Evolutionary conservation across 345 rosid species (phyloP).

Genomic region (Boechera divaricarpa): DNA sequence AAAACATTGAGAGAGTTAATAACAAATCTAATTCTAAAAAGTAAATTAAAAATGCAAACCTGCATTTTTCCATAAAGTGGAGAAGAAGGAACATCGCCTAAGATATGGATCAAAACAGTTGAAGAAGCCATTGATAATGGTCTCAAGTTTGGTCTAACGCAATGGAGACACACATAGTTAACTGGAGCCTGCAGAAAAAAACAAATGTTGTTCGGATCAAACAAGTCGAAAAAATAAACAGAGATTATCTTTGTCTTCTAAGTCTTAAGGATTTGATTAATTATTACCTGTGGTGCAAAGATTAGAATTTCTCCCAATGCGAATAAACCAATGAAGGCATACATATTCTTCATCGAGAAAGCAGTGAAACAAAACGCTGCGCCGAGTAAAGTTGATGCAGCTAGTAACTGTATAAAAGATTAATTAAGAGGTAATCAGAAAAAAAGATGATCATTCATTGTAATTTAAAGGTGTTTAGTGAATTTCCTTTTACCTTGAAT

Average conservation of each 20-base stretch:
- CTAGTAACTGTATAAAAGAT: constrained; percentile 69
- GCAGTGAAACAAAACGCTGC: constrained; percentile 82
- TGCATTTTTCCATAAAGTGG: constrained; percentile 94
- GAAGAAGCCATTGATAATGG: constrained; percentile 95
- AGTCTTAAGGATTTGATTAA: background rate
- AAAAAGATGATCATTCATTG: background rate
- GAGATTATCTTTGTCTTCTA: background rate
- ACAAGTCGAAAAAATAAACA: constrained; percentile 4
- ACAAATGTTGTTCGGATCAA: background rate
- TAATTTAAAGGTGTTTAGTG: background rate
- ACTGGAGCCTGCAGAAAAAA: constrained; percentile 75
- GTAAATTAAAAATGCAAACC: constrained; percentile 48
- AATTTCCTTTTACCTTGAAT: constrained; percentile 63
- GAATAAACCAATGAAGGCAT: constrained; percentile 74
- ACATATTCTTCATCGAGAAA: constrained; percentile 78
- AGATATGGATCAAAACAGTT: constrained; percentile 86
- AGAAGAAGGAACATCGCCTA: constrained; percentile 98
- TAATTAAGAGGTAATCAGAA: constrained; percentile 12
- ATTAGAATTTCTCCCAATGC: constrained; percentile 86
- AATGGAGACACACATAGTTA: constrained; percentile 89
- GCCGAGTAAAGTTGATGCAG: constrained; percentile 74
- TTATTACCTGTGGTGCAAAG: constrained; percentile 91
- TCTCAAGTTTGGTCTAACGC: constrained; percentile 89
- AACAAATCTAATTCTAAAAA: background rate
- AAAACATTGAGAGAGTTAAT: background rate